Evolutionary conservation across 23 red algal species (phyloP).

Genomic region (Pyropia yezoensis): DNA sequence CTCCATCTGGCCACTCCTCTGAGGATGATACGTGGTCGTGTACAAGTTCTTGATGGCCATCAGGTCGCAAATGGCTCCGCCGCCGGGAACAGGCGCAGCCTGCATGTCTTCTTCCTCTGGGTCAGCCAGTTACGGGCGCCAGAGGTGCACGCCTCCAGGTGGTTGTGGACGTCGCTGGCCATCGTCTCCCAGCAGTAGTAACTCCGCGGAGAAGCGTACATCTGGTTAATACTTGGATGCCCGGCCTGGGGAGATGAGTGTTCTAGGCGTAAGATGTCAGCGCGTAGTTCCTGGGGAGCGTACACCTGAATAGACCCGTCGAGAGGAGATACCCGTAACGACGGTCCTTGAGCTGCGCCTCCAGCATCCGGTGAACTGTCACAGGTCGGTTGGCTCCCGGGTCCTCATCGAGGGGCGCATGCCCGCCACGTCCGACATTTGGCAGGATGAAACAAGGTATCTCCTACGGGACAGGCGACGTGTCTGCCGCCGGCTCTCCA

Average conservation of each 20-base stretch:
- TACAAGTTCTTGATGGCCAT: constrained; percentile 5
- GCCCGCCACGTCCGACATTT: no score
- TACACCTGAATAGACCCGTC: constrained; percentile 5
- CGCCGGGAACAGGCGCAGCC: constrained; percentile 10
- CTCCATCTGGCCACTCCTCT: background rate
- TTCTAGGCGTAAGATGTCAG: no score
- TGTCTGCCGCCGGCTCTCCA: background rate
- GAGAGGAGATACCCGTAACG: background rate
- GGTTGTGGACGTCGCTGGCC: constrained; percentile 10
- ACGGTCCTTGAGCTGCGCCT: no score
- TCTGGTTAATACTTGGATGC: constrained; percentile 3
- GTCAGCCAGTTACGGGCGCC: background rate
- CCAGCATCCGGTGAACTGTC: constrained; percentile 10
- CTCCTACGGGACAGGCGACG: no score
- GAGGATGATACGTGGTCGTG: constrained; percentile 9
- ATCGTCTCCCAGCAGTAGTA: constrained; percentile 25
- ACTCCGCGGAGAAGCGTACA: constrained; percentile 15
- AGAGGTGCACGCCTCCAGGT: constrained; percentile 3
- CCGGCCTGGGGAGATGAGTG: no score
- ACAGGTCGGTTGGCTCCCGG: background rate
- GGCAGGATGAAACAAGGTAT: no score
- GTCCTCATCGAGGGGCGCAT: background rate
- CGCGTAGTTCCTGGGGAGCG: background rate
- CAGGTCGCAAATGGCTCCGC: background rate
- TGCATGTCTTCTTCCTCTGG: background rate